Evolutionary conservation across 169 alveolate species (phyloP), one percentile per base, ranked within the genome.

Genomic region (Plasmodium knowlesi): DNA sequence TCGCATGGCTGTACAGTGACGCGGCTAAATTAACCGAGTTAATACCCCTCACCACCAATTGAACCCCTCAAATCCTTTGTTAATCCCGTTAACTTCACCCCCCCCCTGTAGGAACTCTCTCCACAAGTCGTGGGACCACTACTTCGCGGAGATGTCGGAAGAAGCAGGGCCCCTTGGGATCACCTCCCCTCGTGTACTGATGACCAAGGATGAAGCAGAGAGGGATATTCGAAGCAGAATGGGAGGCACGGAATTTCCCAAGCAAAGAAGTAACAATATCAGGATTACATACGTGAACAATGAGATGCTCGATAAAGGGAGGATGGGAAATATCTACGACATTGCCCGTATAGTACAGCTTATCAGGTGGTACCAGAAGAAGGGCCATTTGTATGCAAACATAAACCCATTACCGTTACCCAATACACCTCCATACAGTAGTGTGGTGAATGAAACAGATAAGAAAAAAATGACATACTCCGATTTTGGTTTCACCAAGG

Each of bases 341-440:
- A 28, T 94, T 41, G 82, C 96, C 1, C 82, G 96, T 3, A 53
- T 96, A 39, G 95, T 92, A 30, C 97, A 96, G 61, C 88, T 96
- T 1, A 96, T 95, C 12, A 32, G 95, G 19, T 96, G 97, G 71
- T 96, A 92, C 83, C 96, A 96, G 30, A 88, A 94, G 28, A 83
- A 92, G 41, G 97, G 97, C 3, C 97, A 96, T 86, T 39, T 83
- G 12, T 34, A 82, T 70, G 92, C 97, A 61, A 95, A 94, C 14
- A 28, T 94, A 53, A 96, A 96, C 54, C 97, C 97, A n/a, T 82
- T 96, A 16, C 94, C 95, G 1, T 70, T 96, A 28, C 97, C 97
- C 19, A 88, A 93, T n/a, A 70, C 41, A n/a, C 82, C 95, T n/a
- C 97, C 97, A 28, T 96, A 94, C 92, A 82, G 88, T 46, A 89